Conservation (phyloP, 768 basidiomycete genomes). For the Udeniomyces megalosporus region DNA sequence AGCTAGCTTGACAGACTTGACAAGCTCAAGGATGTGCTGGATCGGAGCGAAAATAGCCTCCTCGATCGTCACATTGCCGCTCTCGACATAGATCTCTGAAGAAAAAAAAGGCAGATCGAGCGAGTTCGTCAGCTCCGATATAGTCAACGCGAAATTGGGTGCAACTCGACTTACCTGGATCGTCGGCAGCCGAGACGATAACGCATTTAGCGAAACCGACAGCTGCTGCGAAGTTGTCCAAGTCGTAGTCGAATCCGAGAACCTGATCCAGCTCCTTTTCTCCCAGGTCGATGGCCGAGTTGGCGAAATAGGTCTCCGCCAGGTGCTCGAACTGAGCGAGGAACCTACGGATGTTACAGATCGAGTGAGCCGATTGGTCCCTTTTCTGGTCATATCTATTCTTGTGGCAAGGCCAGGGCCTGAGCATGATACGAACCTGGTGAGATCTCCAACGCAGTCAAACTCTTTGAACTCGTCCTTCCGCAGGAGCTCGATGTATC, state of each 20-base stretch:
- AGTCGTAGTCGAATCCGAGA: slow-evolving; percentile 67
- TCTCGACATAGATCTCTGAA: slow-evolving; percentile 54
- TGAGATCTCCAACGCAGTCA: slow-evolving; percentile 80
- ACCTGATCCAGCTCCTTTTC: slow-evolving; percentile 78
- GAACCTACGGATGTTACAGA: no score
- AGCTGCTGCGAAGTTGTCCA: slow-evolving; percentile 85
- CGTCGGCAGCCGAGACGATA: slow-evolving; percentile 51
- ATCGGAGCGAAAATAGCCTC: slow-evolving; percentile 65
- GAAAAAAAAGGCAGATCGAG: neutral
- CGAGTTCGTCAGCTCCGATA: neutral
- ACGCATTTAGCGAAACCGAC: slow-evolving; percentile 80
- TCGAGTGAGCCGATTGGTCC: no score
- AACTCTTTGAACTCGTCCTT: slow-evolving; percentile 82
- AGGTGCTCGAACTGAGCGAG: slow-evolving; percentile 87
- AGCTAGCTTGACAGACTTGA: slow-evolving; percentile 58
- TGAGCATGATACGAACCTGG: slow-evolving; percentile 43
- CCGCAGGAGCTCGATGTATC: slow-evolving; percentile 68
- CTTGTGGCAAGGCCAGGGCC: neutral
- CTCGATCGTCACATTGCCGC: slow-evolving; percentile 58
- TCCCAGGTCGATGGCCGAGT: slow-evolving; percentile 69
- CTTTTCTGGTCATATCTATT: no score
- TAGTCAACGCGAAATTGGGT: neutral
- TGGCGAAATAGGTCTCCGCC: slow-evolving; percentile 67
- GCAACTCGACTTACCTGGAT: slow-evolving; percentile 43
- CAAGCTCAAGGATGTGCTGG: slow-evolving; percentile 64